These are phyloP conservation scores for Trichophaea hybrida DNA, from an alignment of 2,329 filamentous ascomycete genomes.

Conservation along the genomic window DNA sequence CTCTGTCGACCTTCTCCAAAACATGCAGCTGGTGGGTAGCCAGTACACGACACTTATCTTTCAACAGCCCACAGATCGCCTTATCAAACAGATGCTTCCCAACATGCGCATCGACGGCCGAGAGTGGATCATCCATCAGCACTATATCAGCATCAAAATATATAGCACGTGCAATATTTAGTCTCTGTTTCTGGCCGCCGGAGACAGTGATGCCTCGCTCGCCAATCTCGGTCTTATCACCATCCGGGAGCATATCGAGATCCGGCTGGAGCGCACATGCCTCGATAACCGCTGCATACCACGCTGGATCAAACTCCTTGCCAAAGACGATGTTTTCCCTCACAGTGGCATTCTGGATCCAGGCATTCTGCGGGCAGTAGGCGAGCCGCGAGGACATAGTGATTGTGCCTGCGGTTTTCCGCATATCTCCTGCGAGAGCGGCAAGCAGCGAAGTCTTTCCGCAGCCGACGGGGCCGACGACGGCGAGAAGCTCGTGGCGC, in stretches of 20 bases:
- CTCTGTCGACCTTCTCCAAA: constrained; percentile 74
- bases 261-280: constrained; percentile 76
- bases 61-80: constrained; percentile 76
- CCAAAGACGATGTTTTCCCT: constrained; percentile 86
- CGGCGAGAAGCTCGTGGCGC: constrained; percentile 62
- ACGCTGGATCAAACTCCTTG: constrained; percentile 55
- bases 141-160: constrained; percentile 56
- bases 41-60: constrained; percentile 76
- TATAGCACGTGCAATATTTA: constrained; percentile 79
- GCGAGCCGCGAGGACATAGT: constrained; percentile 65
- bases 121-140: constrained; percentile 55
- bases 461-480: constrained; percentile 79
- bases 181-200: constrained; percentile 83
- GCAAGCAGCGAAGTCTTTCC: constrained; percentile 84
- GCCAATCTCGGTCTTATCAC: constrained; percentile 82
- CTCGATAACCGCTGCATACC: constrained; percentile 74
- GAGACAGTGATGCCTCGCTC: constrained; percentile 92
- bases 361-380: constrained; percentile 92
- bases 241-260: constrained; percentile 80
- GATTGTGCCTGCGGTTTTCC: constrained; percentile 59
- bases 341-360: constrained; percentile 88
- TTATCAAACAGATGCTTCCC: constrained; percentile 77
- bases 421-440: constrained; percentile 87
- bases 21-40: constrained; percentile 95
- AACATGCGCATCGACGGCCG: constrained; percentile 55